Conservation (phyloP, 2,329 filamentous ascomycete genomes). For the Ophiostoma ips region DNA sequence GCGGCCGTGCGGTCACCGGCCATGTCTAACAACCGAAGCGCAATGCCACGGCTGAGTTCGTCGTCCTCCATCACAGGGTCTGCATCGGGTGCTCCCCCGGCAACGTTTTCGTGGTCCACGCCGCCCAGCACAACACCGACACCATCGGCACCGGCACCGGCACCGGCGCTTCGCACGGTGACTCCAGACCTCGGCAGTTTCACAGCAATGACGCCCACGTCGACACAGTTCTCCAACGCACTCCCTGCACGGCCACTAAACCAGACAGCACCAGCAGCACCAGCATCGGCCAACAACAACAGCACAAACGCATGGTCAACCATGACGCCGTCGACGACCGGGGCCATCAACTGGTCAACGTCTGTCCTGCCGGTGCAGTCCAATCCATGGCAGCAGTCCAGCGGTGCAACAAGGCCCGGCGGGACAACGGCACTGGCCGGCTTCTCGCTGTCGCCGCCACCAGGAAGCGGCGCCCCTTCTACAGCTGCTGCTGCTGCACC, state of each 20-base stretch:
- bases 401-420: neutral
- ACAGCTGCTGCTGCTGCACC: neutral
- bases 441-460: constrained; percentile 45
- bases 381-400: constrained; percentile 35
- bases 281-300: no score
- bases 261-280: neutral
- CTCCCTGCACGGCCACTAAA: constrained; percentile 30
- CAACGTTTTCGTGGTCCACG: constrained; percentile 52
- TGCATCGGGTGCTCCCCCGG: constrained; percentile 22
- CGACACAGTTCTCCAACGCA: constrained; percentile 50
- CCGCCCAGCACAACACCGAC: constrained; percentile 31
- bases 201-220: constrained; percentile 39
- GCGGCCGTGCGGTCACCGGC: constrained; percentile 1
- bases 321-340: neutral
- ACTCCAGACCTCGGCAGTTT: constrained; percentile 45
- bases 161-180: constrained; percentile 35
- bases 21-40: neutral
- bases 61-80: constrained; percentile 17
- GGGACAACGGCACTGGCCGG: constrained; percentile 18
- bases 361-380: constrained; percentile 20
- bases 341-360: constrained; percentile 35
- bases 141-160: constrained; percentile 26
- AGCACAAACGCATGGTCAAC: neutral
- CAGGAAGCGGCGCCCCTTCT: constrained; percentile 22
- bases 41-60: constrained; percentile 13